Evolutionary conservation across 768 basidiomycete species (phyloP), one percentile per base, ranked within the genome.

Genomic region (Termitomyces sp.): DNA sequence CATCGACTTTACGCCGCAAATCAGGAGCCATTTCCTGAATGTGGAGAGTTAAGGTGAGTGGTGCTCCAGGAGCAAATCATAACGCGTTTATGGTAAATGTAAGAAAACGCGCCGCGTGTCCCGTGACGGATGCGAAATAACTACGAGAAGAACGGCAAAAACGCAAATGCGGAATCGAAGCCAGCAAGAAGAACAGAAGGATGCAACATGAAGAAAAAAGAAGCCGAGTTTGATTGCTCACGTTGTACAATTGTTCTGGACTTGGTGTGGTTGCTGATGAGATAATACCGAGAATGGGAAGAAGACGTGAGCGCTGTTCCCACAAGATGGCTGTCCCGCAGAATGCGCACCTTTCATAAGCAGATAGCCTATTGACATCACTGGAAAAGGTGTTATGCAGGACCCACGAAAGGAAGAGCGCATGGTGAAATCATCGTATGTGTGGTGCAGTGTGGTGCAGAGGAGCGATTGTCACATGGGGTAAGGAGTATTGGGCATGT

Each of bases 21-120:
- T 85, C 84, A 60, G 87, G 86, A 22, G 86, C 77, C 77, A 88
- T 76, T 67, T 77, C 73, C 86, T 87, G 65, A 50, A 58, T 52
- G 56, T 61, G 44, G 44, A 54, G 50, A 58, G 50, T 52, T 45
- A 9, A 39, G 47, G 45, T 53, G 53, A 63, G 51, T 52, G 31
- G 45, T 55, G 41, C 49, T 44, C 31, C 47, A 44, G 8, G 37
- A 28, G 51, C 6, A 37, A n/a, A 41, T 29, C 37, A 52, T 52
- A 29, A 41, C 51, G 51, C 37, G 51, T 52, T n/a, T 52, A 52
- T 52, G 26, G 39, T 52, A 39, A 28, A 33, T 42, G 47, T 54
- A 45, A 56, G 41, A 52, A 54, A 50, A 54, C 37, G 53, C 36
- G 47, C 52, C 57, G 46, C 52, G 4, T 54, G 57, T 58, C 52